Base-by-base conservation (phyloP, 345 rosid species). In the Citrus glauca region DNA sequence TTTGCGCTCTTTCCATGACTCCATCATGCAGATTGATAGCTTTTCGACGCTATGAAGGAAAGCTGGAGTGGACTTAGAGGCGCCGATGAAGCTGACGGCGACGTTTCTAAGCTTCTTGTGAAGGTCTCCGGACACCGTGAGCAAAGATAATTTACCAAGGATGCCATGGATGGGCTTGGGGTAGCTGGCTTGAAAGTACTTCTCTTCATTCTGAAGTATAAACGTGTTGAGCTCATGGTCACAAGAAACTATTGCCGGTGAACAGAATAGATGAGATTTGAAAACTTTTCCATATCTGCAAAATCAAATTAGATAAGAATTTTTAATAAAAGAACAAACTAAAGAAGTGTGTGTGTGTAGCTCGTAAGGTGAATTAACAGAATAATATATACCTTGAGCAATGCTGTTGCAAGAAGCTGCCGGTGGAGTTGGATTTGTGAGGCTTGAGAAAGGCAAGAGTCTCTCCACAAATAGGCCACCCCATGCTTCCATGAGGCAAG, bases 131-230 rank as follows among this genome's bases (percentile, higher is more conserved):
- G 95, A 86, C 59, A 85, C 86, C 9, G 80, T 27, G 5, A 95
- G 73, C 53, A 92, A 79, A 3, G 97, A 91, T 71, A 83, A 85
- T 13, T 85, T 71, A 5, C 98, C 98, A 35, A 95, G 92, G 70
- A 95, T 91, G 65, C 88, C 95, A 63, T 87, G 91, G 88, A 95
- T 88, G 50, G 92, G 82, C 78, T 85, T 89, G 22, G 98, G 98
- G 77, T 95, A 95, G 82, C 85, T 84, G 4, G 83, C 88, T 75
- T 67, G 83, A 88, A 95, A 91, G 37, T 92, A 76, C 87, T 80
- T 92, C 84, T 83, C 98, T 75, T 95, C 98, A 42, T 92, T 93
- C 75, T 91, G 98, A 63, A 95, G 98, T 78, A 95, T 80, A 73
- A 91, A 89, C 89, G 78, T 74, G 88, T 92, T 95, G 78, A 93